phyloP scores from a whole-genome alignment of 495 filamentous ascomycete species.

The Penicillium maclennaniae region DNA sequence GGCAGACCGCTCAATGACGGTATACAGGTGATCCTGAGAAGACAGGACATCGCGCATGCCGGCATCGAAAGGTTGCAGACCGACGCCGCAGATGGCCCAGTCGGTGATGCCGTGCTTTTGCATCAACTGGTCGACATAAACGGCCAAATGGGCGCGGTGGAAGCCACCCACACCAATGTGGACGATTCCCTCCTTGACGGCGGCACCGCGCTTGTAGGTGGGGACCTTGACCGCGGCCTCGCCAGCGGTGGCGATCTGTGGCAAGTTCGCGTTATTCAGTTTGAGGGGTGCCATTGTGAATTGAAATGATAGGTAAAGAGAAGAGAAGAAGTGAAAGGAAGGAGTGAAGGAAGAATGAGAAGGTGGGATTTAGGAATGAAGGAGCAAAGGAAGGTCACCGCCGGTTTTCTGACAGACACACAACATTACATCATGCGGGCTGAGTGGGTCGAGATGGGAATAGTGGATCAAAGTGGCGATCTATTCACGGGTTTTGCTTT shows the following conservation, averaged over 20 bases:
- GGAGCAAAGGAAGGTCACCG: neutral
- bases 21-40: slow-evolving; percentile 46
- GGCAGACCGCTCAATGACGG: slow-evolving; percentile 45
- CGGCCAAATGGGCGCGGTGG: slow-evolving; percentile 47
- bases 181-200: slow-evolving; percentile 49
- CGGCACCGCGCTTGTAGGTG: slow-evolving; percentile 32
- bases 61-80: slow-evolving; percentile 43
- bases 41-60: slow-evolving; percentile 42
- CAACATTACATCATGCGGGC: slow-evolving; percentile 4
- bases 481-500: too few species aligned
- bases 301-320: too few species aligned
- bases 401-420: neutral
- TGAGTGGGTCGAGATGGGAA: neutral
- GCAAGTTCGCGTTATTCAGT: slow-evolving; percentile 38
- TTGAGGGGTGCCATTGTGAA: slow-evolving; percentile 38
- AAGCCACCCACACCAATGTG: slow-evolving; percentile 48
- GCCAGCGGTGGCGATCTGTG: slow-evolving; percentile 31
- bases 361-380: neutral
- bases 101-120: slow-evolving; percentile 39
- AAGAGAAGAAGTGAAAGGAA: slow-evolving; percentile 1
- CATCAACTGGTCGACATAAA: slow-evolving; percentile 47
- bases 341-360: neutral
- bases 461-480: too few species aligned
- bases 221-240: slow-evolving; percentile 30
- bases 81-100: slow-evolving; percentile 47